These are phyloP conservation scores for Persicaria maculosa DNA, from an alignment of 148 eudicot genomes.

Conservation along the genomic window DNA sequence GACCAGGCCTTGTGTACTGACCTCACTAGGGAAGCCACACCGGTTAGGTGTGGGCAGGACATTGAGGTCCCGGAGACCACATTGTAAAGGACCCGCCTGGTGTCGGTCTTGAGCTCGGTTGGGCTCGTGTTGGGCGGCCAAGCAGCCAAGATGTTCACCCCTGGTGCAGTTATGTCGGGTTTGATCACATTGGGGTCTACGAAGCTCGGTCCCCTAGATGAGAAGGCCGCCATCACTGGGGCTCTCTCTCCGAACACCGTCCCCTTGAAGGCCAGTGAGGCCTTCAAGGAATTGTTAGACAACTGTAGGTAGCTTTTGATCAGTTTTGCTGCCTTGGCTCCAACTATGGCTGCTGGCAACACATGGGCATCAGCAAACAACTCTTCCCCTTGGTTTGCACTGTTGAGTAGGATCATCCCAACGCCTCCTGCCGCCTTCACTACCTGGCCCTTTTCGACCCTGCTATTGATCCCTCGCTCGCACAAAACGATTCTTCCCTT, in stretches of 20 bases:
- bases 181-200: constrained; percentile 55
- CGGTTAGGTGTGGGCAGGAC: constrained; percentile 77
- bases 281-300: constrained; percentile 26
- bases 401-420: constrained; percentile 57
- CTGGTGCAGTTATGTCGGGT: constrained; percentile 69
- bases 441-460: constrained; percentile 44
- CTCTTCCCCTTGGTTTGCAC: constrained; percentile 43
- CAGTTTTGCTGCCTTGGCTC: constrained; percentile 34
- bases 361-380: constrained; percentile 60
- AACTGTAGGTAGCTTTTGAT: constrained; percentile 28
- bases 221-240: constrained; percentile 63
- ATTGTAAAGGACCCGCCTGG: constrained; percentile 49
- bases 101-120: constrained; percentile 39
- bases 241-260: constrained; percentile 39
- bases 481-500: constrained; percentile 60
- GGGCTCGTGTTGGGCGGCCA: constrained; percentile 62
- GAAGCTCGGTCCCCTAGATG: constrained; percentile 61
- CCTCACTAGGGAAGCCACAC: constrained; percentile 50
- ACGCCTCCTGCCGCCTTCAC: constrained; percentile 65
- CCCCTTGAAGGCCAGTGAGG: constrained; percentile 39
- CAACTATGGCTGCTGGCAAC: constrained; percentile 48
- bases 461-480: constrained; percentile 43
- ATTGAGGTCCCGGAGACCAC: constrained; percentile 69
- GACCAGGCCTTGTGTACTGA: constrained; percentile 58
- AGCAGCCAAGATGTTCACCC: constrained; percentile 63